Percentiles rank a stretch among this genome's conserved stretches.
phyloP scores from a whole-genome alignment of 176 grass and related monocot genomes.

The Themeda triandra region DNA sequence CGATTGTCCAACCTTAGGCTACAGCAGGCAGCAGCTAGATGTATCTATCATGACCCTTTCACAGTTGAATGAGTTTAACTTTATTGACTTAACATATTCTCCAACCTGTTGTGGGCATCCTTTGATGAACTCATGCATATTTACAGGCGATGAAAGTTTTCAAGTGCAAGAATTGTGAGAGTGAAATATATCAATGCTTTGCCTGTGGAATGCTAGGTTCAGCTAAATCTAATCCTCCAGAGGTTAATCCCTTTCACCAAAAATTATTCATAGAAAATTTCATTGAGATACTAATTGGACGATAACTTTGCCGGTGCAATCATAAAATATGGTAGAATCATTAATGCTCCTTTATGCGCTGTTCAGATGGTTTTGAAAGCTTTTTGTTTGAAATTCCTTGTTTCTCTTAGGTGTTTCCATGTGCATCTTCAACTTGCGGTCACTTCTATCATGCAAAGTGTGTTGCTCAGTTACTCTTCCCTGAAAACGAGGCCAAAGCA shows the following conservation, averaged over 20 bases:
- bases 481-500: conserved; percentile 43
- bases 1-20: conserved; percentile 65
- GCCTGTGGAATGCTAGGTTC: conserved; percentile 57
- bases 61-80: not conserved
- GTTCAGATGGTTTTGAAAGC: not conserved
- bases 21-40: conserved; percentile 47
- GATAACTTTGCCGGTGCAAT: not conserved
- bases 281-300: not conserved
- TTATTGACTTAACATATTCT: not conserved
- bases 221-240: conserved; percentile 34
- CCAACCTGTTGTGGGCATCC: not conserved
- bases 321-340: not conserved
- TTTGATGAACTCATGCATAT: conserved; percentile 28
- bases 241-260: conserved; percentile 39
- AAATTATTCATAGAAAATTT: conserved; percentile 8
- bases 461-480: conserved; percentile 57
- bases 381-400: not conserved
- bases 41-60: conserved; percentile 33
- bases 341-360: not conserved
- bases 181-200: conserved; percentile 66
- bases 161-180: conserved; percentile 60
- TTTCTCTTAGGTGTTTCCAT: conserved; percentile 58
- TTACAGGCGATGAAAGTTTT: conserved; percentile 50
- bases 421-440: conserved; percentile 62
- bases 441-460: conserved; percentile 77